Evolutionary conservation across 2,329 filamentous ascomycete genomes (phyloP).

Genomic region (Colletotrichum spinosum): DNA sequence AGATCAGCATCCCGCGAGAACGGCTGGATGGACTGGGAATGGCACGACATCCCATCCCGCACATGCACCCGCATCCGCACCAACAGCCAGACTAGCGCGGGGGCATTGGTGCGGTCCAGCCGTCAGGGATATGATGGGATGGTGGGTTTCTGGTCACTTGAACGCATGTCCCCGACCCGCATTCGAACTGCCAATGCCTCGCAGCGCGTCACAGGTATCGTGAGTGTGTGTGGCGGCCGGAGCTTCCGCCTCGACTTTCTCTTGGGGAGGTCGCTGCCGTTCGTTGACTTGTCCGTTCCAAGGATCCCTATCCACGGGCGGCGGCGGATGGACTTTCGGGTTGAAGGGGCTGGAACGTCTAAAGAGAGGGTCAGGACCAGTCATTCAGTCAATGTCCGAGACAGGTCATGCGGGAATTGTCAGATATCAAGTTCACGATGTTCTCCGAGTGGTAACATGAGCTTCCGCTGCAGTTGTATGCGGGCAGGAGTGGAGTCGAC

Average conservation of each 20-base stretch:
- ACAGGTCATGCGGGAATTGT: constrained; percentile 33
- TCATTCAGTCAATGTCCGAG: constrained; percentile 15
- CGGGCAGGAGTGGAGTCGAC: background rate
- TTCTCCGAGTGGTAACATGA: background rate
- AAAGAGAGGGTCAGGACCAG: constrained; percentile 13
- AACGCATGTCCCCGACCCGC: constrained; percentile 9
- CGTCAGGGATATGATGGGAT: background rate
- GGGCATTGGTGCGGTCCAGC: no score
- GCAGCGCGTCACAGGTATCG: no score
- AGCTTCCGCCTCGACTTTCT: background rate
- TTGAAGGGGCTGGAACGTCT: constrained; percentile 25
- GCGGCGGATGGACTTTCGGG: background rate
- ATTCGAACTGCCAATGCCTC: constrained; percentile 3
- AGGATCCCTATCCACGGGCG: background rate
- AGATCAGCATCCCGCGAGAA: constrained; percentile 25
- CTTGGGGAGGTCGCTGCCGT: no score
- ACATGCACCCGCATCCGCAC: constrained; percentile 6
- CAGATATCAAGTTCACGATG: constrained; percentile 21
- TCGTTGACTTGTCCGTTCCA: no score
- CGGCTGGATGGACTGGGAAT: constrained; percentile 2
- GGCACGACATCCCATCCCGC: constrained; percentile 6
- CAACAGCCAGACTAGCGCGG: constrained; percentile 5
- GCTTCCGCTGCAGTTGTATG: background rate
- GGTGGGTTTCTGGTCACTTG: constrained; percentile 21
- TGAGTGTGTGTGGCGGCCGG: background rate